phyloP scores from a whole-genome alignment of 2,329 filamentous ascomycete genomes.

The Colletotrichum plurivorum region DNA sequence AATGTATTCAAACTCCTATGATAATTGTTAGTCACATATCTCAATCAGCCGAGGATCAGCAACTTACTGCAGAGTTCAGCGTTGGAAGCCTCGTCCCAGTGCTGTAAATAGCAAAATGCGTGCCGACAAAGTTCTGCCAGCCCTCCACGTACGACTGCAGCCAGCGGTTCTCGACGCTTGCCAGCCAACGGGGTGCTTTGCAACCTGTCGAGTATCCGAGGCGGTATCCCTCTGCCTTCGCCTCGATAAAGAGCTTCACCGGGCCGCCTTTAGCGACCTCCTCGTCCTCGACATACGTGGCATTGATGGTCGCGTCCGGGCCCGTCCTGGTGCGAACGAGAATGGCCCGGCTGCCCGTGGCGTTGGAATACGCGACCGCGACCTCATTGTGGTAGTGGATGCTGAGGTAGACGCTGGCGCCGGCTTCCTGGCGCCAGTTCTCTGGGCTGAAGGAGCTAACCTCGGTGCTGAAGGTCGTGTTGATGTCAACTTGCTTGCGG shows the following conservation, averaged over 20 bases:
- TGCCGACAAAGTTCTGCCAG: conserved; percentile 41
- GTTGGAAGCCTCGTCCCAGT: conserved; percentile 35
- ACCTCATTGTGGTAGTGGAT: conserved; percentile 41
- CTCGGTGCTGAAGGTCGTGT: conserved; percentile 40
- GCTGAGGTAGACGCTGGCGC: conserved; percentile 38
- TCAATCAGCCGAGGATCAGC: fast-evolving
- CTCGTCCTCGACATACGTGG: conserved; percentile 38
- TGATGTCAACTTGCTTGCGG: conserved; percentile 39
- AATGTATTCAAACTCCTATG: conserved; percentile 38
- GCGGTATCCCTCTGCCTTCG: conserved; percentile 26
- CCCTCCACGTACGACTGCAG: conserved; percentile 37
- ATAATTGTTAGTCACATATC: not conserved
- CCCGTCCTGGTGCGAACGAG: conserved; percentile 36
- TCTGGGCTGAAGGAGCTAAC: conserved; percentile 29
- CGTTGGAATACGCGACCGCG: conserved; percentile 27
- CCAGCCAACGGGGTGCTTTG: conserved; percentile 32
- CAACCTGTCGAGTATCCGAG: conserved; percentile 34
- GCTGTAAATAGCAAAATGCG: conserved; percentile 39
- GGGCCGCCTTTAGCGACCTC: conserved; percentile 34
- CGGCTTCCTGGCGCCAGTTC: conserved; percentile 35
- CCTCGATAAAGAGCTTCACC: conserved; percentile 39
- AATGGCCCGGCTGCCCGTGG: conserved; percentile 25
- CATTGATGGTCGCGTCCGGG: conserved; percentile 35
- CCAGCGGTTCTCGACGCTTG: conserved; percentile 33
- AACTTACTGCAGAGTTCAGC: conserved; percentile 30